A percentile compares a stretch with the other conserved stretches of the same genome.
These are phyloP conservation scores for Triticum aestivum DNA, from an alignment of 176 grass and related monocot species.

Conservation along the genomic window DNA sequence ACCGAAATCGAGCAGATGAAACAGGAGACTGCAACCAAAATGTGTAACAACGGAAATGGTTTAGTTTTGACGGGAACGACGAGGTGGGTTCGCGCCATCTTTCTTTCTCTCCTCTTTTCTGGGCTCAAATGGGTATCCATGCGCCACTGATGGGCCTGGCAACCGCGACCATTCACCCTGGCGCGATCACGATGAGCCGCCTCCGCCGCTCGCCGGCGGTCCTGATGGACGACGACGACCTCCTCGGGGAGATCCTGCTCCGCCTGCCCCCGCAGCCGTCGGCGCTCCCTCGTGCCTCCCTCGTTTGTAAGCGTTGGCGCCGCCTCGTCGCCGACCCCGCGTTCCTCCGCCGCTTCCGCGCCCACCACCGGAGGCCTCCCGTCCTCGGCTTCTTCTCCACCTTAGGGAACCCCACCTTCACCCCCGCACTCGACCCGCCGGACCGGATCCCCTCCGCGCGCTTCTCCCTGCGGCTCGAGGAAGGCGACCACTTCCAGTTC, in stretches of 20 bases:
- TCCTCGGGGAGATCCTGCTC: conserved; percentile 7
- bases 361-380: neutral
- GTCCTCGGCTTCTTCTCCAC: conserved; percentile 20
- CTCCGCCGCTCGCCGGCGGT: neutral
- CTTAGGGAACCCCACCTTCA: neutral
- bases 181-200: neutral
- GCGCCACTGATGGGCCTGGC: neutral
- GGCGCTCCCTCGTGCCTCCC: conserved; percentile 1
- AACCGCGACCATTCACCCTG: too few relatives aligned
- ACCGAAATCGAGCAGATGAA: too few relatives aligned
- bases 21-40: too few relatives aligned
- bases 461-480: neutral
- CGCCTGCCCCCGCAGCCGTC: neutral
- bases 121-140: neutral
- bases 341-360: conserved; percentile 19
- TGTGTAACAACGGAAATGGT: neutral
- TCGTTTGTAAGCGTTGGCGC: conserved; percentile 2
- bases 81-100: neutral
- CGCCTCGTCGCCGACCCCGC: conserved; percentile 4
- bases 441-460: neutral
- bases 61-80: neutral
- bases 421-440: neutral
- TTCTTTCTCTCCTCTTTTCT: neutral
- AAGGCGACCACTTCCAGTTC: neutral
- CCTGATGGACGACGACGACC: conserved; percentile 17